Base-by-base conservation (phyloP, 495 filamentous ascomycete species). In the Neurospora intermedia region DNA sequence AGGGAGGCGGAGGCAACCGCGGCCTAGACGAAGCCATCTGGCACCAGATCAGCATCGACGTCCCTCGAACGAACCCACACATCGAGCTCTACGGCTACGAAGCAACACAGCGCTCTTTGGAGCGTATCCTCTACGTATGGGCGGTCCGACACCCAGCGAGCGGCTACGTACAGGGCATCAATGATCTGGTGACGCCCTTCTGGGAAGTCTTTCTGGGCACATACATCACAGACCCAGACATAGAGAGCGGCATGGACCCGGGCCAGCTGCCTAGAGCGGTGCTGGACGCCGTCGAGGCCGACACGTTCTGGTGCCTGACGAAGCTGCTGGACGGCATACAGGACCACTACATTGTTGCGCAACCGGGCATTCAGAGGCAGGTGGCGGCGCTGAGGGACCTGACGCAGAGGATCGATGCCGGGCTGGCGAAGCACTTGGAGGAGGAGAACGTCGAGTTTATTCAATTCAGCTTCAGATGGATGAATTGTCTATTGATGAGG, bases 31-130 rank as follows among this genome's bases (percentile, higher is more conserved):
- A 99, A 82, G 91, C 92, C 31, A 89, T 99, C 70, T 99, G 96
- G 96, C 96, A 99, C 81, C 96, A 99, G 77, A 98, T 99, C 80
- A 97, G 93, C 76, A 99, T 99, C 78, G 96, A 99, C 80, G 96
- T 99, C 27, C 96, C 96, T 9, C 91, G 96, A 59, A 99, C 96
- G 11, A 98, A 96, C 79, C 96, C 96, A 35, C 96, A 98, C 83
- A 90, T 99, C 66, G 91, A 94, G 74, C 86, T 99, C 0, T 99
- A 99, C 80, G 87, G 92, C 72, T 99, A 97, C 80, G 96, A 98
- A 81, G 94, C 95, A 20, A 98, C 96, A 0, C 96, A 99, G 76
- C 88, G 94, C 46, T 97, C 93, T 9, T 82, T 99, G 35, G 96
- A 98, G 80, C 88, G 95, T 41, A 98, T 99, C 72, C 85, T 99